Conservation (phyloP, 257 asterid genomes). For the Rhazya stricta region DNA sequence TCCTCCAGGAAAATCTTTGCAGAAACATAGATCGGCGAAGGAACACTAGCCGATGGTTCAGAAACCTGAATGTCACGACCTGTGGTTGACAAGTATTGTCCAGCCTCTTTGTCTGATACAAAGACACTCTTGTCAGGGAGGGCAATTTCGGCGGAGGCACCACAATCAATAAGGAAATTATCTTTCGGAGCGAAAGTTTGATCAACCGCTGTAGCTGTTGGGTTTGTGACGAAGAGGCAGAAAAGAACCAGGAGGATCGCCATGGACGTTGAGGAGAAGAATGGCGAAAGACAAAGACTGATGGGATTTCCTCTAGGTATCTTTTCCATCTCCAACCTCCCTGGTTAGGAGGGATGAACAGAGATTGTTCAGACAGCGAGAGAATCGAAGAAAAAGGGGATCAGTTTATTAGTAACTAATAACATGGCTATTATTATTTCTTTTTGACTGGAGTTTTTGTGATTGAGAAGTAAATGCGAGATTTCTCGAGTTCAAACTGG, state of each 20-base stretch:
- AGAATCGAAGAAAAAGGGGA: conserved; percentile 4
- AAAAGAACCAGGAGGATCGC: conserved; percentile 37
- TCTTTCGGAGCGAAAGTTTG: conserved; percentile 51
- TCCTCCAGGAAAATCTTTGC: conserved; percentile 49
- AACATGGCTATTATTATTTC: not conserved
- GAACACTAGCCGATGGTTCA: conserved; percentile 25
- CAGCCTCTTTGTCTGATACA: conserved; percentile 40
- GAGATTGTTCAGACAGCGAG: conserved; percentile 7
- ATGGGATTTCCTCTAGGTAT: conserved; percentile 23
- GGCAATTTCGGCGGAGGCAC: conserved; percentile 30
- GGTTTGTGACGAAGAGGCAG: conserved; percentile 25
- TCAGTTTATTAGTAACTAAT: not conserved
- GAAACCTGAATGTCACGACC: conserved; percentile 41
- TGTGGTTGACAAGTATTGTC: conserved; percentile 30
- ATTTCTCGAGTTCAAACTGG: conserved; percentile 6
- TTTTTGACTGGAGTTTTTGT: not conserved
- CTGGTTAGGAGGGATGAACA: conserved; percentile 24
- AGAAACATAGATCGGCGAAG: conserved; percentile 45
- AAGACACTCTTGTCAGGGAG: conserved; percentile 37
- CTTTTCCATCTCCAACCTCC: conserved; percentile 53
- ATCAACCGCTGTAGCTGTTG: not conserved
- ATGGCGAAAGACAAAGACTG: not conserved
- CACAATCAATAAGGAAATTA: conserved; percentile 58
- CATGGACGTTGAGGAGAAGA: conserved; percentile 25
- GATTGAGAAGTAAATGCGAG: conserved; percentile 9